Evolutionary conservation across 106 monocot species (phyloP).

Genomic region (Apostasia shenzhenica): DNA sequence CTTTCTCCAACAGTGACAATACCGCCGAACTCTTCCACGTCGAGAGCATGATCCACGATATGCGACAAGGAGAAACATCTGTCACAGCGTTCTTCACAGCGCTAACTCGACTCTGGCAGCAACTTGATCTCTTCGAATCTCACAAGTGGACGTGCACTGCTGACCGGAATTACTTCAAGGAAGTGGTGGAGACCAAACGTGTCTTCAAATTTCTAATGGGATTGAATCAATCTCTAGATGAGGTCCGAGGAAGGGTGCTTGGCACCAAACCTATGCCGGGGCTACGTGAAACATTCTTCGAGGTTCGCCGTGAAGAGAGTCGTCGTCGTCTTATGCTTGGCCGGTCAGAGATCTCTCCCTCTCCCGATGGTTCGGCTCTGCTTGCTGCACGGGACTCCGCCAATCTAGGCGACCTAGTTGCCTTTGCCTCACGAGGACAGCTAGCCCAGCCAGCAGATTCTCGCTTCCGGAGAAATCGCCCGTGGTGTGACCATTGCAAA

Average conservation of each 20-base stretch:
- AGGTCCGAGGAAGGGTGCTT: conserved; percentile 2
- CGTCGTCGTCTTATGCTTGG: no score
- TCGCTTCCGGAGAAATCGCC: not conserved
- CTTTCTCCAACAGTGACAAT: not conserved
- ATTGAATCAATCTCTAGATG: no score
- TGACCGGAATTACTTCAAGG: no score
- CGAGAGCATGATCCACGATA: not conserved
- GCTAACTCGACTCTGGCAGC: no score
- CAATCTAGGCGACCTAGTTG: not conserved
- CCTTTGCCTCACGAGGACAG: not conserved
- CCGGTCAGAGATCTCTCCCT: not conserved
- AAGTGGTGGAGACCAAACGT: not conserved
- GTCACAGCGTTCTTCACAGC: not conserved
- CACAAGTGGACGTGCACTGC: not conserved
- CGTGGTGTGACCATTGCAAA: conserved; percentile 2
- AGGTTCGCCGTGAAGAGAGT: no score
- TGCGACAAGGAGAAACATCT: not conserved
- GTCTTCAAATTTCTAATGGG: not conserved
- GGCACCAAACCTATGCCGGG: not conserved
- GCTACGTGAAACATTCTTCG: no score
- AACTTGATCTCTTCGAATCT: not conserved
- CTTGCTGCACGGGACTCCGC: no score
- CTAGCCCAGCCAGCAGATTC: not conserved
- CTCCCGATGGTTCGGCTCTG: not conserved
- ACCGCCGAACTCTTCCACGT: not conserved